Percentiles rank a stretch among this genome's conserved stretches.
These are phyloP conservation scores for Monotropa hypopitys DNA, from an alignment of 179 eudicot genomes.

Conservation along the genomic window DNA sequence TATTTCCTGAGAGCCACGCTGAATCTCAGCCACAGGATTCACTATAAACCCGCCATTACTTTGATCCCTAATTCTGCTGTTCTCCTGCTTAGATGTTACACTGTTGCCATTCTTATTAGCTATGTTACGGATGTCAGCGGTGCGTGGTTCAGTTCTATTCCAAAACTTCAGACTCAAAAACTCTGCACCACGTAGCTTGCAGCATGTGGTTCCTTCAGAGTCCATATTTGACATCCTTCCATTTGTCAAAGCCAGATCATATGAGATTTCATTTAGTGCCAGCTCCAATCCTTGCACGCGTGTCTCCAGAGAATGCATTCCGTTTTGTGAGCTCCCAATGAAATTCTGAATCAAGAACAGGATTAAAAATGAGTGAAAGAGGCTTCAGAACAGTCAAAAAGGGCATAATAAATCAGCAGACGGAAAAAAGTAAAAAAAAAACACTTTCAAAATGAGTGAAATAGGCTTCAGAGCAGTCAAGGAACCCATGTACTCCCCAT, in stretches of 20 bases:
- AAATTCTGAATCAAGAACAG: constrained; percentile 36
- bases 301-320: constrained; percentile 67
- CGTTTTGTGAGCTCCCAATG: constrained; percentile 77
- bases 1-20: constrained; percentile 18
- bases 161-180: constrained; percentile 76
- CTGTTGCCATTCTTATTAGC: constrained; percentile 15
- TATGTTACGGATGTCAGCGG: constrained; percentile 13
- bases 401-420: constrained; percentile 2
- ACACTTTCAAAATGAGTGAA: too few species aligned
- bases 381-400: neutral
- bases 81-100: constrained; percentile 21
- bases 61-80: constrained; percentile 28
- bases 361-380: neutral
- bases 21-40: constrained; percentile 70
- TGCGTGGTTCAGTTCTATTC: constrained; percentile 44
- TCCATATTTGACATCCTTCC: constrained; percentile 49
- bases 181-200: constrained; percentile 73
- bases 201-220: constrained; percentile 46
- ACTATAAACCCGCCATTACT: constrained; percentile 31
- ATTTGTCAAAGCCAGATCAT: constrained; percentile 59
- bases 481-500: too few species aligned
- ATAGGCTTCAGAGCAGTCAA: too few species aligned
- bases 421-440: too few species aligned
- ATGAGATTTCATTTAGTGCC: constrained; percentile 70
- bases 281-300: constrained; percentile 88